Percentiles rank a stretch among this genome's conserved stretches.
phyloP scores from a whole-genome alignment of 169 alveolate species.

The Hepatocystis sp. region DNA sequence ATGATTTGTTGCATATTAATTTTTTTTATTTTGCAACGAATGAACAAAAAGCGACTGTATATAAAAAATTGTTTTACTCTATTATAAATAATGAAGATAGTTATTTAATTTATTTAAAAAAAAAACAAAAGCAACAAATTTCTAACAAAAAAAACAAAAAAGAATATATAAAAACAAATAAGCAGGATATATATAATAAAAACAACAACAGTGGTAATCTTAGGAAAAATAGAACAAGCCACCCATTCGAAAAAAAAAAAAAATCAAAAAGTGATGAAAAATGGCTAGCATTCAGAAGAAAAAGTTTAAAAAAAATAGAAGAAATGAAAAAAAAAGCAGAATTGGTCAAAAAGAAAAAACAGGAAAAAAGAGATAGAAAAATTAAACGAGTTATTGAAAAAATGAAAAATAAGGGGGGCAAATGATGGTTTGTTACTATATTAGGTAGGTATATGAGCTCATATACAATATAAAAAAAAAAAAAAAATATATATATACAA shows the following conservation, averaged over 20 bases:
- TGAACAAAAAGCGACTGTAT: slow-evolving; percentile 10
- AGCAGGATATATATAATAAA: too few relatives aligned
- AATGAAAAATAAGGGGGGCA: slow-evolving; percentile 22
- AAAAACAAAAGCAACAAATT: too few relatives aligned
- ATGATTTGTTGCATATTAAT: not conserved
- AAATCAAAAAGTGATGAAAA: slow-evolving; percentile 39
- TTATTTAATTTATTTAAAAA: slow-evolving; percentile 7
- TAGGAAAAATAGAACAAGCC: too few relatives aligned
- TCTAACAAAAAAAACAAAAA: not conserved
- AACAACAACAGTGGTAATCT: too few relatives aligned
- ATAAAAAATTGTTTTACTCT: slow-evolving; percentile 44
- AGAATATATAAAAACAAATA: not conserved
- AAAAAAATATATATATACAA: too few relatives aligned
- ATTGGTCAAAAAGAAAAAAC: slow-evolving; percentile 38
- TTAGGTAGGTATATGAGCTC: too few relatives aligned
- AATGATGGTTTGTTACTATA: too few relatives aligned
- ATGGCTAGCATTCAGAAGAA: slow-evolving; percentile 64
- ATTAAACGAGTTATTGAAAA: slow-evolving; percentile 36
- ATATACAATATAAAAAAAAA: slow-evolving; percentile 1
- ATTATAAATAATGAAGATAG: slow-evolving; percentile 38
- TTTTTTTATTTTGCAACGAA: slow-evolving; percentile 16
- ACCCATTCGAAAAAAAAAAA: slow-evolving; percentile 41
- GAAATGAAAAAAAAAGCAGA: slow-evolving; percentile 75
- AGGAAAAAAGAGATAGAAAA: slow-evolving; percentile 53
- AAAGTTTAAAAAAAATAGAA: slow-evolving; percentile 65